Evolutionary conservation across 2,329 filamentous ascomycete genomes (phyloP).

Genomic region (Colletotrichum noveboracense): DNA sequence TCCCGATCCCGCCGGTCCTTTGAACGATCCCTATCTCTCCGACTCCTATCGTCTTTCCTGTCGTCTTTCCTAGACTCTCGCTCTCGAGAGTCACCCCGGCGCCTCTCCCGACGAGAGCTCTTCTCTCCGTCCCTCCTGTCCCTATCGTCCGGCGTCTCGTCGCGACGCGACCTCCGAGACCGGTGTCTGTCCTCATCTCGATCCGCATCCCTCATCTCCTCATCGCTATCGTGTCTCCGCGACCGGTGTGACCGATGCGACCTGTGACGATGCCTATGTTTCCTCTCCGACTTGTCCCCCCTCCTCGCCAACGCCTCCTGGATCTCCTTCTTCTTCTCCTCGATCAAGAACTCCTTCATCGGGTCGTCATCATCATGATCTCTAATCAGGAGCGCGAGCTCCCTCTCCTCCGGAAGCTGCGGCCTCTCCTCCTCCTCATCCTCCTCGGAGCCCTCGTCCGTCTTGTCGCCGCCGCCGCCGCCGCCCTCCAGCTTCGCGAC

Average conservation of each 20-base stretch:
- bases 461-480: constrained; percentile 48
- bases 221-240: constrained; percentile 30
- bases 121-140: constrained; percentile 29
- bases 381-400: constrained; percentile 75
- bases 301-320: constrained; percentile 67
- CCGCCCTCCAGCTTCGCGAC: constrained; percentile 58
- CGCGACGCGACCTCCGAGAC: constrained; percentile 39
- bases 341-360: constrained; percentile 90
- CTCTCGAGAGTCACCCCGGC: constrained; percentile 30
- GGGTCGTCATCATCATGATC: constrained; percentile 95
- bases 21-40: constrained; percentile 25
- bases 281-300: constrained; percentile 55
- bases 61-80: constrained; percentile 32
- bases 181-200: constrained; percentile 32
- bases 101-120: constrained; percentile 28
- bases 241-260: constrained; percentile 53
- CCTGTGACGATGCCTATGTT: constrained; percentile 51
- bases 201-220: constrained; percentile 31
- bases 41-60: constrained; percentile 24
- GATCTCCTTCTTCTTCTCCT: constrained; percentile 91
- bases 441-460: constrained; percentile 49
- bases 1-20: constrained; percentile 25
- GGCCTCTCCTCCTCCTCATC: constrained; percentile 57
- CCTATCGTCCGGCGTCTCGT: constrained; percentile 35
- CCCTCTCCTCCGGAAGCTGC: constrained; percentile 79